These are phyloP conservation scores for Paspalum vaginatum DNA, from an alignment of 176 grass and related monocot species.

Conservation along the genomic window DNA sequence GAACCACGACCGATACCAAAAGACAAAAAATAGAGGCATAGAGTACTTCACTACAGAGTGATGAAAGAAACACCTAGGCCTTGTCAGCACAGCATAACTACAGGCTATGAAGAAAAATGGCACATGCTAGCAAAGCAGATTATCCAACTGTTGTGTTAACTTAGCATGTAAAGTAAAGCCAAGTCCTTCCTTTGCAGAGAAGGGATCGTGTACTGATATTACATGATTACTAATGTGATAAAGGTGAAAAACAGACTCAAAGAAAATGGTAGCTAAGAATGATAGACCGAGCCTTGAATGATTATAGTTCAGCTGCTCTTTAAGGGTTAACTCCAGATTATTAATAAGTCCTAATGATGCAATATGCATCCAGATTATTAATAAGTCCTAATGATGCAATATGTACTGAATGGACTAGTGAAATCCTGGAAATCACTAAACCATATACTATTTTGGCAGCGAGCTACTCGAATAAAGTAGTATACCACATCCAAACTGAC, in stretches of 20 bases:
- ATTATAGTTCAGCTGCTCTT: slow-evolving; percentile 2
- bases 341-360: too few relatives aligned
- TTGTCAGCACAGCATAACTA: neutral
- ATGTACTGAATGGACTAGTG: neutral
- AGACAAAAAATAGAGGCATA: neutral
- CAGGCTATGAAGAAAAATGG: neutral
- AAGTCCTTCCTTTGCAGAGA: slow-evolving; percentile 29
- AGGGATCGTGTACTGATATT: slow-evolving; percentile 5
- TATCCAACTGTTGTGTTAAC: slow-evolving; percentile 1
- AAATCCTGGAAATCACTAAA: neutral
- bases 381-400: neutral
- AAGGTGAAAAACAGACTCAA: neutral
- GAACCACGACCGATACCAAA: slow-evolving; percentile 8
- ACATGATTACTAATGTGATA: slow-evolving; percentile 24
- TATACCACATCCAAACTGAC: neutral
- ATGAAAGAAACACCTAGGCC: neutral
- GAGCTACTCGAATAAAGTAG: neutral
- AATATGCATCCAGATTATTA: neutral
- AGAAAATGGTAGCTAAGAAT: slow-evolving; percentile 1
- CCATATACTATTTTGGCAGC: neutral
- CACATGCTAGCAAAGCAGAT: neutral
- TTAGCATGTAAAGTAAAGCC: slow-evolving; percentile 46
- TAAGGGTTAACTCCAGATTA: too few relatives aligned
- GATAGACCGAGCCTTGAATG: neutral
- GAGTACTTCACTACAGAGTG: neutral